Percentiles rank a stretch among this genome's conserved stretches.
These are phyloP conservation scores for Exophiala sideris DNA, from an alignment of 2,329 filamentous ascomycete genomes.

Conservation along the genomic window DNA sequence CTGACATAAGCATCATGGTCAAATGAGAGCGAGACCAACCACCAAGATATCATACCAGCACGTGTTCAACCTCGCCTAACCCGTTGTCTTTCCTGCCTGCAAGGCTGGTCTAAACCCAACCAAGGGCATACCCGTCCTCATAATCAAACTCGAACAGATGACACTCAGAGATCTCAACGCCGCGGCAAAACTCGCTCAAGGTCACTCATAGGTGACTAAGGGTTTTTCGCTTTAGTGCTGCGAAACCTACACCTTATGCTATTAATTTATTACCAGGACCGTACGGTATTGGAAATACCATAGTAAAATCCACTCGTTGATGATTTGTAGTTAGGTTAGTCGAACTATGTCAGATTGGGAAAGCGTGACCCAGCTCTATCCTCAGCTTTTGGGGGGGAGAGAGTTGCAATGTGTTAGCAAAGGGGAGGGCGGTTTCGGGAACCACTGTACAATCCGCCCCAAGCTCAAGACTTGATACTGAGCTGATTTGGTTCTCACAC, in stretches of 20 bases:
- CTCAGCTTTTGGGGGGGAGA: too few relatives aligned
- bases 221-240: conserved; percentile 1
- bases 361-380: too few relatives aligned
- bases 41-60: conserved; percentile 3
- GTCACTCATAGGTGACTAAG: conserved; percentile 2
- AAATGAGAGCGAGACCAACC: conserved; percentile 1
- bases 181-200: conserved; percentile 1
- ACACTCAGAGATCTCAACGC: conserved; percentile 2
- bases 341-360: conserved; percentile 2
- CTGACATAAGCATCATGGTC: neutral
- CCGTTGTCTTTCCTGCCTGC: conserved; percentile 1
- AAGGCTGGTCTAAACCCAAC: conserved; percentile 1
- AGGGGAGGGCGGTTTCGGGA: too few relatives aligned
- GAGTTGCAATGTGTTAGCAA: too few relatives aligned
- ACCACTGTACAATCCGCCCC: neutral
- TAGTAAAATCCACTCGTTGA: conserved; percentile 3
- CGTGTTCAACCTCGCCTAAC: conserved; percentile 1
- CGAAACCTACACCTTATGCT: conserved; percentile 2
- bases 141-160: conserved; percentile 3
- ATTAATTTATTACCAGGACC: conserved; percentile 3
- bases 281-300: conserved; percentile 3
- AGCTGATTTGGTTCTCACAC: neutral
- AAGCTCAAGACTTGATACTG: neutral
- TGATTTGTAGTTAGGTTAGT: conserved; percentile 2
- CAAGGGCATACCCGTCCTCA: conserved; percentile 1